phyloP scores from a whole-genome alignment of 495 filamentous ascomycete genomes.

The Aspergillus sparsus region DNA sequence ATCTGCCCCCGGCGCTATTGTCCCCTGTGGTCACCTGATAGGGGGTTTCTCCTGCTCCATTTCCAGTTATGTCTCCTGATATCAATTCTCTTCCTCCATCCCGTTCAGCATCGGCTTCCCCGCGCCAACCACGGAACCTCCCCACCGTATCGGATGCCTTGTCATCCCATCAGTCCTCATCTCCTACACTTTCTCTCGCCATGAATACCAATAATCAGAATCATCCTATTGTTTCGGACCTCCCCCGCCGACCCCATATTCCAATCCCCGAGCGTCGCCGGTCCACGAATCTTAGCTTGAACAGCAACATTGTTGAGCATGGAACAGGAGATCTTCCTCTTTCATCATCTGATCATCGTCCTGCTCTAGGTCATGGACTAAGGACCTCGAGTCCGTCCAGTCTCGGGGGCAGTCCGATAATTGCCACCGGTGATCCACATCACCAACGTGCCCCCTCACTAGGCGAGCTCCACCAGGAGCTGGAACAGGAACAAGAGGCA shows the following conservation, averaged over 20 bases:
- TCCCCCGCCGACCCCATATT: constrained; percentile 51
- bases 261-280: constrained; percentile 52
- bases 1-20: background rate
- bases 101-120: constrained; percentile 49
- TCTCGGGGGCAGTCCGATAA: constrained; percentile 58
- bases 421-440: constrained; percentile 59
- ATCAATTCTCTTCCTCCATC: constrained; percentile 75
- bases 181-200: constrained; percentile 27
- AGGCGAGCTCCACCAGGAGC: constrained; percentile 93
- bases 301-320: constrained; percentile 49
- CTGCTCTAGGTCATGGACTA: constrained; percentile 46
- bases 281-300: constrained; percentile 72
- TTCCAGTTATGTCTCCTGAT: constrained; percentile 58
- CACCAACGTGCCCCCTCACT: constrained; percentile 75
- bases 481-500: constrained; percentile 93
- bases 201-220: constrained; percentile 30
- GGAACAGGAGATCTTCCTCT: constrained; percentile 50
- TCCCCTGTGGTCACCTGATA: constrained; percentile 1
- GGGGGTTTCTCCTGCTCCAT: background rate
- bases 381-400: constrained; percentile 59
- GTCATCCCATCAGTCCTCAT: constrained; percentile 14
- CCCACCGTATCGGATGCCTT: constrained; percentile 24
- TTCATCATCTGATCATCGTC: constrained; percentile 42
- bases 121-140: constrained; percentile 35
- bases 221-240: constrained; percentile 30